Conservation (phyloP, 768 basidiomycete species). For the Suillus americanus region DNA sequence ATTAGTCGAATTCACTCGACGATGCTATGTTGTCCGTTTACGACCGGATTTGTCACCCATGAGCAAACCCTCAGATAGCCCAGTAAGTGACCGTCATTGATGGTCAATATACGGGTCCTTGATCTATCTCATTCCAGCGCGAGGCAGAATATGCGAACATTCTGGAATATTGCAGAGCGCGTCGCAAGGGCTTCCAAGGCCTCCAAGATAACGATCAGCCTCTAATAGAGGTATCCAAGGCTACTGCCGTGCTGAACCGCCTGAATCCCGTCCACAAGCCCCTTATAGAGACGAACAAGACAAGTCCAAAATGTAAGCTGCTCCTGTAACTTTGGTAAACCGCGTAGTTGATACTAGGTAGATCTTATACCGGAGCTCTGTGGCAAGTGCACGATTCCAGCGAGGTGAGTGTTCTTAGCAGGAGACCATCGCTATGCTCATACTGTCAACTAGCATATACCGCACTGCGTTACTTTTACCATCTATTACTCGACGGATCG, state of each 20-base stretch:
- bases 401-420: slow-evolving; percentile 47
- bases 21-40: slow-evolving; percentile 58
- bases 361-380: slow-evolving; percentile 86
- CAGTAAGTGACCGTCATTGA: slow-evolving; percentile 42
- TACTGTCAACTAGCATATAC: slow-evolving; percentile 49
- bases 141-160: slow-evolving; percentile 61
- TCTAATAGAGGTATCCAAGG: slow-evolving; percentile 63
- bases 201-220: slow-evolving; percentile 66
- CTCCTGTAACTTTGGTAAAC: slow-evolving; percentile 15
- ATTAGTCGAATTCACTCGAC: slow-evolving; percentile 70
- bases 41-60: slow-evolving; percentile 71
- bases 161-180: slow-evolving; percentile 64
- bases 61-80: slow-evolving; percentile 65
- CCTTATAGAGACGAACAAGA: slow-evolving; percentile 36
- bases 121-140: slow-evolving; percentile 41
- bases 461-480: slow-evolving; percentile 72
- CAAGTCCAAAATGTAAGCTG: slow-evolving; percentile 59
- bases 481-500: slow-evolving; percentile 69
- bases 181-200: slow-evolving; percentile 61
- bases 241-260: slow-evolving; percentile 52
- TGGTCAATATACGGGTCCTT: slow-evolving; percentile 4
- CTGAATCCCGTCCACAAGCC: slow-evolving; percentile 55
- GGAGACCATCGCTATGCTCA: neutral
- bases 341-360: slow-evolving; percentile 35
- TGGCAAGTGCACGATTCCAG: slow-evolving; percentile 67